Evolutionary conservation across 768 basidiomycete genomes (phyloP).

Genomic region (Macrocybe gigantea): DNA sequence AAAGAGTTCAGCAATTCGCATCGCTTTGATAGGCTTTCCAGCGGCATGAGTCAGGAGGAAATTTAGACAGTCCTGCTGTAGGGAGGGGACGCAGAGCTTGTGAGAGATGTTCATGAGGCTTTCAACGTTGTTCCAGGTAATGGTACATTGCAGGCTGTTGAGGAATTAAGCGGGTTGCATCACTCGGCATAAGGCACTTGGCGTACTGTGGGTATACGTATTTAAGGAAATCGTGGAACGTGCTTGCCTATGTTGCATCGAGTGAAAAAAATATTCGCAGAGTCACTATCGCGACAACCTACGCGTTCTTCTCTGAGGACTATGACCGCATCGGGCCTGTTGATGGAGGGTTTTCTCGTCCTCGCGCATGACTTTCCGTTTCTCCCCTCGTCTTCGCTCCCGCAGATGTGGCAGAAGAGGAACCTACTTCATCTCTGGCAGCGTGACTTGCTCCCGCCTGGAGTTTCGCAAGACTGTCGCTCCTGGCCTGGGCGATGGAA

Average conservation of each 20-base stretch:
- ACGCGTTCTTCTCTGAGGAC: slow-evolving; percentile 88
- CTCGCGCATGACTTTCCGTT: slow-evolving; percentile 4
- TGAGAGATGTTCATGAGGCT: slow-evolving; percentile 86
- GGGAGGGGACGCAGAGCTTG: slow-evolving; percentile 78
- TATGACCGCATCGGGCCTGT: slow-evolving; percentile 75
- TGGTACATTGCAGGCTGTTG: slow-evolving; percentile 77
- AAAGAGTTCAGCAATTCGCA: slow-evolving; percentile 88
- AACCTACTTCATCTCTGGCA: slow-evolving; percentile 1
- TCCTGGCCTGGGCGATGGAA: slow-evolving; percentile 34
- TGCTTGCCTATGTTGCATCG: slow-evolving; percentile 47
- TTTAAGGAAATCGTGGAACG: slow-evolving; percentile 91
- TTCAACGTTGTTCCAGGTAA: slow-evolving; percentile 94
- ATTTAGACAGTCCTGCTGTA: slow-evolving; percentile 77
- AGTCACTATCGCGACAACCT: slow-evolving; percentile 11
- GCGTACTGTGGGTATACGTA: slow-evolving; percentile 90
- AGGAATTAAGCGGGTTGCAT: background rate
- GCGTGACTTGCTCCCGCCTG: slow-evolving; percentile 24
- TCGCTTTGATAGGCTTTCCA: slow-evolving; percentile 87
- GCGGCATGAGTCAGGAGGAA: slow-evolving; percentile 93
- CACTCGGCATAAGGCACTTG: background rate
- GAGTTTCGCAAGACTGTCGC: slow-evolving; percentile 56
- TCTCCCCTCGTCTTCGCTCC: slow-evolving; percentile 21
- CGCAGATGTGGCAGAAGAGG: slow-evolving; percentile 7
- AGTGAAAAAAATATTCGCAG: background rate
- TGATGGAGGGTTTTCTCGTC: slow-evolving; percentile 32